These are phyloP conservation scores for Trichoderma lentiforme DNA, from an alignment of 2,329 filamentous ascomycete genomes.

Conservation along the genomic window DNA sequence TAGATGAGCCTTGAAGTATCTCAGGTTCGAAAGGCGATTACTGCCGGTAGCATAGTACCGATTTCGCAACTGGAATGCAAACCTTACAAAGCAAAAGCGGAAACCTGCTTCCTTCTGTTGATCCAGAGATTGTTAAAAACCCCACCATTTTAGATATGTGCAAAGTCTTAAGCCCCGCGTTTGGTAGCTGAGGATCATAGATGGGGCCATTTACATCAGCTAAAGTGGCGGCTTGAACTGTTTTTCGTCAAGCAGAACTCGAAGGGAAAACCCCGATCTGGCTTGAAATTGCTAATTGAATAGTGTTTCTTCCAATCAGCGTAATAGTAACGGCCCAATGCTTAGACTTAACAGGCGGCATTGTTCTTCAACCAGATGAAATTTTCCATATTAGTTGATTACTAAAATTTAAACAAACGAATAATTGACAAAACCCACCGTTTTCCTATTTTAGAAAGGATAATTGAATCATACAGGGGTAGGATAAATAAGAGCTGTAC, in stretches of 20 bases:
- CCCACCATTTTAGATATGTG: no score
- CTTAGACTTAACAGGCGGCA: not conserved
- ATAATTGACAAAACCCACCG: not conserved
- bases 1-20: no score
- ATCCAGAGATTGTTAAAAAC: no score
- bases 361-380: not conserved
- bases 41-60: no score
- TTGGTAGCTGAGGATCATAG: no score
- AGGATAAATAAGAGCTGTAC: not conserved
- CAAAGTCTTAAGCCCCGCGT: no score
- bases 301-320: not conserved
- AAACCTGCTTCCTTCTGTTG: no score
- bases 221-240: not conserved
- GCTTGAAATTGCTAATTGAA: not conserved
- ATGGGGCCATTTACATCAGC: no score
- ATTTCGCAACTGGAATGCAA: no score
- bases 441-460: not conserved
- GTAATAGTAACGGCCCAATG: not conserved
- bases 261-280: not conserved
- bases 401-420: not conserved
- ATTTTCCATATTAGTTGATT: not conserved
- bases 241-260: not conserved
- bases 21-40: no score
- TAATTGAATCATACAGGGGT: not conserved
- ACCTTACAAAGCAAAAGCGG: no score